Evolutionary conservation across 345 rosid species (phyloP).

Genomic region (Xanthoceras sorbifolium): DNA sequence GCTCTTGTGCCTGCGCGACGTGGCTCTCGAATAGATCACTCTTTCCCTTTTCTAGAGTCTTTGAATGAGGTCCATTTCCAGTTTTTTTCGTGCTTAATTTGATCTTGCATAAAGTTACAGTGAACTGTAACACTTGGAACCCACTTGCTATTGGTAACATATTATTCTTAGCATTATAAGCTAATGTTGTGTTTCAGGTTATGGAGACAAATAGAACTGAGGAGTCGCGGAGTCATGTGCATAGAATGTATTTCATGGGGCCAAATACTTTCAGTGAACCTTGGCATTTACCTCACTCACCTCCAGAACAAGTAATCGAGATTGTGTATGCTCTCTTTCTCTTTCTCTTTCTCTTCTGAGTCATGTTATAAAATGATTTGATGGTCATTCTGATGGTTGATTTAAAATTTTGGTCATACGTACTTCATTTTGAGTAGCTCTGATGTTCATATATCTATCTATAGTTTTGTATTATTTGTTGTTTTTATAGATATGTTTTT

Average conservation of each 20-base stretch:
- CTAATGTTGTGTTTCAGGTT: conserved; percentile 51
- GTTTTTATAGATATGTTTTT: background rate
- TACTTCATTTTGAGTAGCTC: background rate
- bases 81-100: background rate
- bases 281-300: conserved; percentile 80
- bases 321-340: conserved; percentile 67
- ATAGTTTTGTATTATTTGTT: background rate
- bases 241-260: conserved; percentile 90
- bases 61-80: conserved; percentile 66
- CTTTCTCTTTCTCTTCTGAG: no score
- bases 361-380: background rate
- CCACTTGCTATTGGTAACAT: background rate
- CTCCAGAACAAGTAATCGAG: conserved; percentile 79
- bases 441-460: background rate
- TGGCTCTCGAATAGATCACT: conserved; percentile 72
- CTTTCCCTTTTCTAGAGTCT: conserved; percentile 93
- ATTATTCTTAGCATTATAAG: conserved; percentile 1
- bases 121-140: conserved; percentile 3
- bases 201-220: conserved; percentile 85
- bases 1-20: conserved; percentile 60
- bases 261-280: conserved; percentile 88
- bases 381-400: background rate
- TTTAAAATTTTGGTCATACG: background rate
- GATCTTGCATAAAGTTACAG: background rate
- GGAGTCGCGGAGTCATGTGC: conserved; percentile 87